Evolutionary conservation across 495 filamentous ascomycete species (phyloP), one percentile per base, ranked within the genome.

Genomic region (Coniosporium apollinis): DNA sequence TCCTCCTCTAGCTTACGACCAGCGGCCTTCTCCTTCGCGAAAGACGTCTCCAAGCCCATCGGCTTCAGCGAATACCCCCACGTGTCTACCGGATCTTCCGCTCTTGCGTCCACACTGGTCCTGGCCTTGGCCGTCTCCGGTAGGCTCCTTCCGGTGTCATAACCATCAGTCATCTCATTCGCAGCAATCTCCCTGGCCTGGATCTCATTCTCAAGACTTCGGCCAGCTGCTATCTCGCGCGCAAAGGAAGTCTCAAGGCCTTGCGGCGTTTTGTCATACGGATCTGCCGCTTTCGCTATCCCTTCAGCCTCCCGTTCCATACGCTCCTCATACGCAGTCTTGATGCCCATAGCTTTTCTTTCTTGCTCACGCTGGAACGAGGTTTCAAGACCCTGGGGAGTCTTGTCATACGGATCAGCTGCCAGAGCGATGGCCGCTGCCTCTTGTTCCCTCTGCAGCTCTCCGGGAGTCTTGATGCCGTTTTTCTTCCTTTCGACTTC

Each of bases 131-230:
- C n/a, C n/a, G n/a, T n/a, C n/a, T n/a, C n/a, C n/a, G n/a, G n/a
- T n/a, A n/a, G n/a, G n/a, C n/a, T n/a, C n/a, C n/a, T n/a, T n/a
- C n/a, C n/a, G n/a, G n/a, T n/a, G n/a, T n/a, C n/a, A n/a, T n/a
- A n/a, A n/a, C n/a, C n/a, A n/a, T n/a, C n/a, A n/a, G n/a, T n/a
- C n/a, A n/a, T n/a, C n/a, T n/a, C n/a, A n/a, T n/a, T n/a, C n/a
- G n/a, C n/a, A 11, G 18, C n/a, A 17, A 36, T 28, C 20, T 47
- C 40, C 20, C 42, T 37, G 20, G 45, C 45, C 30, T 41, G 19
- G 14, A 48, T 38, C 20, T 48, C 45, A 0, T 37, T 34, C 18
- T 37, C 31, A 10, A 48, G 45, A 8, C 37, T 22, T 7, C 17
- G 11, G 9, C n/a, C 30, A 17, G 30, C 30, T 19, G 30, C 30